phyloP scores from a whole-genome alignment of 2,329 filamentous ascomycete genomes.

The Dryadomyces quercus-mongolicae region DNA sequence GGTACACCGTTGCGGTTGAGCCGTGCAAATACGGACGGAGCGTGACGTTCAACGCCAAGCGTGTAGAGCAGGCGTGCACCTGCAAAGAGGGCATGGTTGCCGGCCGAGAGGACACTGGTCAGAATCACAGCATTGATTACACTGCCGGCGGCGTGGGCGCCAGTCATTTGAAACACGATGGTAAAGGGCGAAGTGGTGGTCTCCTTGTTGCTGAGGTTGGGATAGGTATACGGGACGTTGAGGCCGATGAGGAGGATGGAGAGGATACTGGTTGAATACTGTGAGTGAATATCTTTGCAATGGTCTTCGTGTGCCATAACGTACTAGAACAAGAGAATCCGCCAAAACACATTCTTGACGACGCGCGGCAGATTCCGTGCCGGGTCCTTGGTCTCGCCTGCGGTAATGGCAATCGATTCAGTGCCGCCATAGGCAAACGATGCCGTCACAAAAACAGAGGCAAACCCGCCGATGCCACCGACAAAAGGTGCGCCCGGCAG shows the following conservation, averaged over 20 bases:
- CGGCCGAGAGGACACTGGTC: slow-evolving; percentile 44
- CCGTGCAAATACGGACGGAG: slow-evolving; percentile 39
- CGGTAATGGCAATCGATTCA: slow-evolving; percentile 65
- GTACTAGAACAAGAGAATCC: slow-evolving; percentile 41
- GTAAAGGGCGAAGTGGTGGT: slow-evolving; percentile 47
- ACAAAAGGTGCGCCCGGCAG: slow-evolving; percentile 51
- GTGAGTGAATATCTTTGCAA: background rate
- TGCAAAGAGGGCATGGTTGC: slow-evolving; percentile 46
- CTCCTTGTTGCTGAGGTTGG: slow-evolving; percentile 26
- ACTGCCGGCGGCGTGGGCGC: slow-evolving; percentile 39
- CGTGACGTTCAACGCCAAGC: slow-evolving; percentile 41
- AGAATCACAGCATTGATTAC: slow-evolving; percentile 51
- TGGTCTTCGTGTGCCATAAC: background rate
- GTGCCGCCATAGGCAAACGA: slow-evolving; percentile 53
- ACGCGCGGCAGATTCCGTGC: slow-evolving; percentile 48
- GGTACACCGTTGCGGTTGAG: slow-evolving; percentile 38
- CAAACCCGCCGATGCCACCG: slow-evolving; percentile 52
- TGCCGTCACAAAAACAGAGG: slow-evolving; percentile 51
- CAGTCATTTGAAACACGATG: slow-evolving; percentile 47
- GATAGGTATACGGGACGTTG: slow-evolving; percentile 44
- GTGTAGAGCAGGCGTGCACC: slow-evolving; percentile 45
- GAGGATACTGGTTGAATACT: slow-evolving; percentile 20
- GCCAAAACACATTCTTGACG: slow-evolving; percentile 54
- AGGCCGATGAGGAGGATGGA: slow-evolving; percentile 44
- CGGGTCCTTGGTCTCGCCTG: slow-evolving; percentile 54